A percentile compares a stretch with the other conserved stretches of the same genome.
Evolutionary conservation across 805 yeast species (phyloP).

Genomic region (Wickerhamomyces queroliae): DNA sequence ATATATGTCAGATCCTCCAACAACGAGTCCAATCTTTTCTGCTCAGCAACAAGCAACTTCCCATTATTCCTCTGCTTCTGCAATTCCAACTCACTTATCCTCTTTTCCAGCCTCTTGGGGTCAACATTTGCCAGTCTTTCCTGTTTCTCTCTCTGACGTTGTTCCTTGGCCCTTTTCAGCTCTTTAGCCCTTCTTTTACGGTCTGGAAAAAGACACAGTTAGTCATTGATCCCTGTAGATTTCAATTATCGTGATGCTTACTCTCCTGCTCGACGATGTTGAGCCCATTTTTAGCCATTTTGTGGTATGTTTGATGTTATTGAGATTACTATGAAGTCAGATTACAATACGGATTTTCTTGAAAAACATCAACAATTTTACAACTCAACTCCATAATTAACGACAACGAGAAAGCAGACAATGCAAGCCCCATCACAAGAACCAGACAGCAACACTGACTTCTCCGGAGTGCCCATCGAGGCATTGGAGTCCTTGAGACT

Average conservation of each 20-base stretch:
- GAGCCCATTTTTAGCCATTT: constrained; percentile 7
- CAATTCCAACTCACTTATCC: constrained; percentile 20
- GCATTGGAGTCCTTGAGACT: constrained; percentile 59
- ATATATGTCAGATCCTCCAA: constrained; percentile 36
- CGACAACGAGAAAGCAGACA: constrained; percentile 3
- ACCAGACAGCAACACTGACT: constrained; percentile 20
- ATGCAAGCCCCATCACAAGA: constrained; percentile 13
- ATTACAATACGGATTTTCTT: background rate
- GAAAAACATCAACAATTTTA: background rate
- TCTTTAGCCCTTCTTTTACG: constrained; percentile 22
- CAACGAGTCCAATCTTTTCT: constrained; percentile 27
- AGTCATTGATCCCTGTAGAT: background rate
- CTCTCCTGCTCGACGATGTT: constrained; percentile 13
- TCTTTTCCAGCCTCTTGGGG: constrained; percentile 15
- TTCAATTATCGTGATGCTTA: background rate
- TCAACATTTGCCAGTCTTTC: constrained; percentile 20
- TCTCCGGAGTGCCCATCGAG: constrained; percentile 49
- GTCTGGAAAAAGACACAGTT: constrained; percentile 9
- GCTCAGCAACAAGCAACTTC: constrained; percentile 26
- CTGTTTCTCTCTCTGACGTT: constrained; percentile 14
- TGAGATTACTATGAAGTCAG: no score
- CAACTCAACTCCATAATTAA: background rate
- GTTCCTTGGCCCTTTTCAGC: constrained; percentile 19
- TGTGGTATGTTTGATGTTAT: background rate
- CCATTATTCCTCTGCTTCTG: constrained; percentile 29